A percentile compares a stretch with the other conserved stretches of the same genome.
These are phyloP conservation scores for Colletotrichum paranaense DNA, from an alignment of 2,329 filamentous ascomycete species.

Conservation along the genomic window DNA sequence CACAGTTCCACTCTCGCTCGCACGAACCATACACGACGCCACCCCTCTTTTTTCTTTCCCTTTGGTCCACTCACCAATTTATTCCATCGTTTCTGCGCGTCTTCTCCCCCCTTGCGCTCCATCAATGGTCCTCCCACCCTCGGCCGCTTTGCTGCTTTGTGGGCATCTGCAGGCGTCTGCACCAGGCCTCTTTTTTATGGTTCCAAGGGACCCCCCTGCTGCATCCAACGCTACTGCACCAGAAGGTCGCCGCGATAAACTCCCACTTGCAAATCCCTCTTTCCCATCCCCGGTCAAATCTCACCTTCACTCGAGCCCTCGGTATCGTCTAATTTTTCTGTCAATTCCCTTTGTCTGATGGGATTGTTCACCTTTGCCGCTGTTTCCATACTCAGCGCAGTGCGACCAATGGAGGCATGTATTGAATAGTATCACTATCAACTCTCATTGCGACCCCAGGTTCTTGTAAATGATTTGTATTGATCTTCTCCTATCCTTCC, in stretches of 20 bases:
- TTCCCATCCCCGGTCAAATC: constrained; percentile 7
- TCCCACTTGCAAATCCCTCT: constrained; percentile 8
- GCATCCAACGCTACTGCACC: constrained; percentile 32
- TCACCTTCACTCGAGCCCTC: constrained; percentile 2
- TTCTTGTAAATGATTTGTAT: not conserved
- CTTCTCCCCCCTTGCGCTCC: not conserved
- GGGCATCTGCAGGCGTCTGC: constrained; percentile 28
- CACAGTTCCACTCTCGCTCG: not conserved
- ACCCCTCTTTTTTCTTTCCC: not conserved
- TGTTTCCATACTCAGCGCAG: not conserved
- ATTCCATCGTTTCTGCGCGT: constrained; percentile 1
- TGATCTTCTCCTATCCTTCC: not conserved
- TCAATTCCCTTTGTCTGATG: not conserved
- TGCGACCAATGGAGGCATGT: not conserved
- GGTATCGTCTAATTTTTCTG: not conserved
- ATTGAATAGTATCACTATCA: not conserved
- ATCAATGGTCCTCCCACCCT: not conserved
- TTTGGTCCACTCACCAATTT: constrained; percentile 1
- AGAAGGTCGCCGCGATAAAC: constrained; percentile 28
- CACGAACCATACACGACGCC: constrained; percentile 1
- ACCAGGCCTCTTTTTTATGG: constrained; percentile 35
- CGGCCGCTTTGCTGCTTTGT: not conserved
- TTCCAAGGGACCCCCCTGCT: constrained; percentile 23
- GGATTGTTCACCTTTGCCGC: not conserved
- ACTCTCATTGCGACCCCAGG: constrained; percentile 5